These are phyloP conservation scores for Penicillium sp. DNA, from an alignment of 2,329 filamentous ascomycete genomes.

Conservation along the genomic window DNA sequence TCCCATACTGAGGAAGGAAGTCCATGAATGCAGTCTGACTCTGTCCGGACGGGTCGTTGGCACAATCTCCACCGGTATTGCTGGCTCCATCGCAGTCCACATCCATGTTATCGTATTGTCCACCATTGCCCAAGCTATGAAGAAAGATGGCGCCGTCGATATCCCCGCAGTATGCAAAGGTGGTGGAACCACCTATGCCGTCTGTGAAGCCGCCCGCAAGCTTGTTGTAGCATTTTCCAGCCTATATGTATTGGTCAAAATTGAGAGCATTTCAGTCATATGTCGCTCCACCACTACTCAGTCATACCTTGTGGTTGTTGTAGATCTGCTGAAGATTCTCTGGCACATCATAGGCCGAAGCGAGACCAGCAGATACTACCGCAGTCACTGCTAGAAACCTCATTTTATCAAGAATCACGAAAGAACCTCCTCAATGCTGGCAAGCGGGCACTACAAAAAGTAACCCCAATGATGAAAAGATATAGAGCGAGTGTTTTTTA, in stretches of 20 bases:
- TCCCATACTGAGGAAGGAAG: constrained; percentile 35
- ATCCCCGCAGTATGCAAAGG: constrained; percentile 45
- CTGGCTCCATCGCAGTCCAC: constrained; percentile 54
- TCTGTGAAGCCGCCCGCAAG: constrained; percentile 18
- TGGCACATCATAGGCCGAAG: neutral
- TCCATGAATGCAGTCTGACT: constrained; percentile 45
- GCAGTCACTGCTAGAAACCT: neutral
- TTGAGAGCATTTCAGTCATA: too few relatives aligned
- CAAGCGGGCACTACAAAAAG: too few relatives aligned
- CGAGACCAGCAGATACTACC: neutral
- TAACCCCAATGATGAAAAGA: too few relatives aligned
- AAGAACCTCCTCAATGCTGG: too few relatives aligned
- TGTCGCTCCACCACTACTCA: too few relatives aligned
- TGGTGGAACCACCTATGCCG: constrained; percentile 1
- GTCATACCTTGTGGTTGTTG: neutral
- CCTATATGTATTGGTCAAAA: neutral
- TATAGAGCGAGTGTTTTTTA: too few relatives aligned
- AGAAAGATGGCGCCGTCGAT: constrained; percentile 47
- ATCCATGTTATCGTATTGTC: constrained; percentile 49
- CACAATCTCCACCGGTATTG: constrained; percentile 43
- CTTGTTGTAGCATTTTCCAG: constrained; percentile 15
- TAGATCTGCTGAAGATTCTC: neutral
- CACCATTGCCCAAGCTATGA: constrained; percentile 35
- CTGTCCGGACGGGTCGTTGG: constrained; percentile 35
- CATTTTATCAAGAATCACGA: neutral